phyloP scores from a whole-genome alignment of 2,329 filamentous ascomycete species.

The Colletotrichum chrysophilum region DNA sequence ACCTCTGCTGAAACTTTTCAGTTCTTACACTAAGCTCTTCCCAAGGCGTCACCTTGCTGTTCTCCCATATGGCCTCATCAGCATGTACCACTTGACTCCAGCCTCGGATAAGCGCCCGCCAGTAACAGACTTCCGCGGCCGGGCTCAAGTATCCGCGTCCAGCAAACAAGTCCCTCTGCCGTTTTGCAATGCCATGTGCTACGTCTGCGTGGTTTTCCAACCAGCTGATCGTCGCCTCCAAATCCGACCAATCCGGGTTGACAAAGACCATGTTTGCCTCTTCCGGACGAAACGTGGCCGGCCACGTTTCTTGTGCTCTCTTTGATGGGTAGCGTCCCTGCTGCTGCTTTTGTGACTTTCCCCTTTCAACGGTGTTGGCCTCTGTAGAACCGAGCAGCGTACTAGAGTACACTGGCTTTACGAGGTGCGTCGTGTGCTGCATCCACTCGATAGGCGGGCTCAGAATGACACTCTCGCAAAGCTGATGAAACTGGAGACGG shows the following conservation, averaged over 20 bases:
- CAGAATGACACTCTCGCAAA: constrained; percentile 53
- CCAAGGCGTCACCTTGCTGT: constrained; percentile 20
- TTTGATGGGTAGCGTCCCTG: not conserved
- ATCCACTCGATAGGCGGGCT: constrained; percentile 53
- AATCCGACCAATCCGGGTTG: constrained; percentile 54
- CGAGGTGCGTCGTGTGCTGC: constrained; percentile 55
- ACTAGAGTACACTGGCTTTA: constrained; percentile 47
- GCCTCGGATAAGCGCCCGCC: constrained; percentile 52
- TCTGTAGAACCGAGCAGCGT: constrained; percentile 21
- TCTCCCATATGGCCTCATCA: constrained; percentile 28
- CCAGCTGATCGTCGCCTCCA: constrained; percentile 51
- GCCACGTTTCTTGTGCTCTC: constrained; percentile 38
- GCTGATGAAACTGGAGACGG: constrained; percentile 55
- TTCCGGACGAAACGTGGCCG: constrained; percentile 31
- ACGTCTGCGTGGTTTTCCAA: constrained; percentile 46
- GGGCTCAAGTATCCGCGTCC: constrained; percentile 50
- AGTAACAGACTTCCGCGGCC: constrained; percentile 60
- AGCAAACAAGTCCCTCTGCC: constrained; percentile 50
- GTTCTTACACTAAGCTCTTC: constrained; percentile 8
- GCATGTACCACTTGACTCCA: constrained; percentile 48
- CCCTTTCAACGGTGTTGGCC: not conserved
- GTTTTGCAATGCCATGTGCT: constrained; percentile 50
- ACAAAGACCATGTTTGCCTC: constrained; percentile 58
- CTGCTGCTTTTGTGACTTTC: not conserved
- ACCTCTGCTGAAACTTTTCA: not conserved